Evolutionary conservation across 1,139 yeast species (phyloP).

Genomic region (Blastobotrys capitulatus): DNA sequence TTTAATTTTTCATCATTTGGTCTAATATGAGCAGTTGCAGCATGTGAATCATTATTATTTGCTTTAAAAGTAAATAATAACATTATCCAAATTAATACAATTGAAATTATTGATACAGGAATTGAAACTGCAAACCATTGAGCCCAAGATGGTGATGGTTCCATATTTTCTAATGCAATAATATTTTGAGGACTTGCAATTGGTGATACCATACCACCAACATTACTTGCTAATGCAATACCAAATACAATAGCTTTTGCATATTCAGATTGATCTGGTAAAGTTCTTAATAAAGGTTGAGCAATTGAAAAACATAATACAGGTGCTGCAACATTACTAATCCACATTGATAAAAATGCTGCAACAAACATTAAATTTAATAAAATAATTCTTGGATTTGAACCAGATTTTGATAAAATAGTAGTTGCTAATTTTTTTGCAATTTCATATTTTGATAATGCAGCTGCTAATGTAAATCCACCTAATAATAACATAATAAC

Average conservation of each 20-base stretch:
- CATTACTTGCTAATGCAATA: slow-evolving; percentile 83
- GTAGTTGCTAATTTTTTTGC: slow-evolving; percentile 81
- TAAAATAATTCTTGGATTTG: slow-evolving; percentile 71
- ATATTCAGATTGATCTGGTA: slow-evolving; percentile 72
- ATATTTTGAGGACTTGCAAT: slow-evolving; percentile 95
- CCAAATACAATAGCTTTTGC: slow-evolving; percentile 83
- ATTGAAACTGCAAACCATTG: slow-evolving; percentile 87
- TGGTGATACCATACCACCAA: slow-evolving; percentile 96
- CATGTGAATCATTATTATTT: slow-evolving; percentile 35
- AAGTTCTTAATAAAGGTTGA: slow-evolving; percentile 77
- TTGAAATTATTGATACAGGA: slow-evolving; percentile 64
- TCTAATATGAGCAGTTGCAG: slow-evolving; percentile 50
- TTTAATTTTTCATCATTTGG: slow-evolving; percentile 60
- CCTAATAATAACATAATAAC: slow-evolving; percentile 84
- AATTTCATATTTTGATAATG: slow-evolving; percentile 80
- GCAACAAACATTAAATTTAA: slow-evolving; percentile 82
- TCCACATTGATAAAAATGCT: slow-evolving; percentile 87
- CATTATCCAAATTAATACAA: slow-evolving; percentile 65
- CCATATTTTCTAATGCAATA: slow-evolving; percentile 81
- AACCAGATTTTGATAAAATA: slow-evolving; percentile 76
- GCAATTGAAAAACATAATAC: slow-evolving; percentile 85
- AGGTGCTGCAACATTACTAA: slow-evolving; percentile 94
- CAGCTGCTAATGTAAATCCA: slow-evolving; percentile 93
- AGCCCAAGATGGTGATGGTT: slow-evolving; percentile 89
- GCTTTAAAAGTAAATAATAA: slow-evolving; percentile 65